Evolutionary conservation across 257 asterid genomes (phyloP), one percentile per base, ranked within the genome.

Genomic region (Primulina eburnea): DNA sequence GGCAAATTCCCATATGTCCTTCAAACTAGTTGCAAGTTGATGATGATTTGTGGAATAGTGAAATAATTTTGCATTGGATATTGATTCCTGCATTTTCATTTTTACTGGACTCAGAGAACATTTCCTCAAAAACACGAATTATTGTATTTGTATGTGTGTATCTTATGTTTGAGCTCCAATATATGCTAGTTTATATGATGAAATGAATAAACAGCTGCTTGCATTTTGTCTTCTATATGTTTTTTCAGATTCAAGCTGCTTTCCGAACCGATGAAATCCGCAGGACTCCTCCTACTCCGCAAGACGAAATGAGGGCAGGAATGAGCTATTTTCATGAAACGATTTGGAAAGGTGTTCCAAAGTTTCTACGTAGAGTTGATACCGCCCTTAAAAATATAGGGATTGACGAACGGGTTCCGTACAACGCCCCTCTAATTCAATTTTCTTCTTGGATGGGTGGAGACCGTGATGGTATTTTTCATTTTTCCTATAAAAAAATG

Each of bases 361-460:
- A 77, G 75, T 84, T 84, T 75, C 77, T 84, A 38, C 85, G 89
- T 3, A 84, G 86, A 71, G 87, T 81, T 47, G 89, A 84, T 66
- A 84, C 89, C 8, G 89, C 87, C 37, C 86, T 84, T 16, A 82
- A 84, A 77, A 82, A 79, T 73, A 77, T 84, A 21, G 85, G 89
- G 80, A 84, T 84, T 24, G 78, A 84, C 32, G 86, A 84, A 69
- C 83, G 89, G 8, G 79, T 84, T 64, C 89, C 86, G 4, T 82
- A 84, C 69, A 84, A 84, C 70, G 89, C 89, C 67, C 89, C 86
- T 68, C 70, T 84, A 6, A 79, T 84, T 74, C 89, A 84, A 24
- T 84, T 84, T 34, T 84, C 86, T 18, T 84, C 89, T 21, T 84
- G 89, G 89, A 84, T 84, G 89, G 90, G 85, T 69, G 87, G 85